These are phyloP conservation scores for Coprinopsis marcescibilis DNA, from an alignment of 768 basidiomycete genomes.

Conservation along the genomic window DNA sequence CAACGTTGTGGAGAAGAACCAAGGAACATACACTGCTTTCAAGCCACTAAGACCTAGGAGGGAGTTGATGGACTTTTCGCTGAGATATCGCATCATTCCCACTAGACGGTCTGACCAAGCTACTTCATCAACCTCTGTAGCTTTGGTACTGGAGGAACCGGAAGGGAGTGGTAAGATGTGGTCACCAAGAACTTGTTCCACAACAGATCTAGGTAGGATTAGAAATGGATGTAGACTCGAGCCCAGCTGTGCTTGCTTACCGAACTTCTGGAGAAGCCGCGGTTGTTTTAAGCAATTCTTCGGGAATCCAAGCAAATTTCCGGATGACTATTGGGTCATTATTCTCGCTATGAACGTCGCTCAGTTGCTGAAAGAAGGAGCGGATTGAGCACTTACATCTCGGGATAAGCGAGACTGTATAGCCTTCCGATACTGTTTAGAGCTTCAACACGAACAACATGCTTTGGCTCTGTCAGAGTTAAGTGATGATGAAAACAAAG, in stretches of 20 bases:
- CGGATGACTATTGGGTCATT: conserved; percentile 63
- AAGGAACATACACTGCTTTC: conserved; percentile 48
- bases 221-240: not conserved
- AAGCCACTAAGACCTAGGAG: conserved; percentile 61
- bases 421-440: conserved; percentile 70
- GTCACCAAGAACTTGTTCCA: conserved; percentile 66
- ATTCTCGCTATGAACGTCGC: conserved; percentile 54
- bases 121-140: conserved; percentile 63
- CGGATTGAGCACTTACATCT: conserved; percentile 64
- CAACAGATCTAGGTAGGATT: conserved; percentile 31
- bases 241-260: conserved; percentile 28
- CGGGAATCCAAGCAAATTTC: conserved; percentile 94
- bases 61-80: conserved; percentile 50
- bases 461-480: conserved; percentile 28
- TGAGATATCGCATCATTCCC: conserved; percentile 62
- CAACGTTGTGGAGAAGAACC: not conserved
- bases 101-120: conserved; percentile 85
- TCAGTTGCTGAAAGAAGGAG: conserved; percentile 1
- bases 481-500: not conserved
- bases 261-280: conserved; percentile 51
- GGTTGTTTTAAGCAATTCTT: conserved; percentile 55
- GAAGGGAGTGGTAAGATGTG: conserved; percentile 78
- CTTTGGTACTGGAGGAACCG: conserved; percentile 39
- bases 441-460: conserved; percentile 67
- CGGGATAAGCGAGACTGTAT: conserved; percentile 77